These are phyloP conservation scores for Saturnispora dispora DNA, from an alignment of 805 yeast species.

Conservation along the genomic window DNA sequence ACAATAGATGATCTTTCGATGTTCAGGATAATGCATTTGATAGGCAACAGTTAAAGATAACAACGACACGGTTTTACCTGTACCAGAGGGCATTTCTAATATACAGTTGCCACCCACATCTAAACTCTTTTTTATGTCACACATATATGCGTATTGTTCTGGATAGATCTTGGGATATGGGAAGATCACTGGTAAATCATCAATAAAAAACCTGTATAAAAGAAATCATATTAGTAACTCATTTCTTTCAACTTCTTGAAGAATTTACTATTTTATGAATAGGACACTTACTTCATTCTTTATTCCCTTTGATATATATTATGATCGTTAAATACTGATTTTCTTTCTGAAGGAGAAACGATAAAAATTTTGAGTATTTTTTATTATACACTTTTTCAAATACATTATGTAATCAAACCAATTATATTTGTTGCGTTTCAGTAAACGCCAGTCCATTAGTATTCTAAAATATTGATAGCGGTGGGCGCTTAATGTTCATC, in stretches of 20 bases:
- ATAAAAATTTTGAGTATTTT: neutral
- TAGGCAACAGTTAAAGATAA: conserved; percentile 89
- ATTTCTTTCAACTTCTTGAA: neutral
- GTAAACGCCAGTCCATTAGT: neutral
- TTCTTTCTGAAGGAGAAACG: neutral
- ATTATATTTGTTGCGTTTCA: neutral
- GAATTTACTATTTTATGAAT: neutral
- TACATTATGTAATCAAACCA: neutral
- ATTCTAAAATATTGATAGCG: neutral
- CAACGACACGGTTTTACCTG: conserved; percentile 93
- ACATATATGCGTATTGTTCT: conserved; percentile 97
- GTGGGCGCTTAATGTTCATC: too few species aligned
- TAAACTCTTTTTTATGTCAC: conserved; percentile 83
- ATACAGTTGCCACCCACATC: conserved; percentile 97
- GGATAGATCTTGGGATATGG: conserved; percentile 97
- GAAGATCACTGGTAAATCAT: conserved; percentile 89
- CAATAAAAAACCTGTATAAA: conserved; percentile 65
- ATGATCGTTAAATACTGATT: neutral
- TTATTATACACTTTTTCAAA: neutral
- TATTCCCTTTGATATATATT: neutral
- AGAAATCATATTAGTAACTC: conserved; percentile 9
- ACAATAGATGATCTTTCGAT: conserved; percentile 88
- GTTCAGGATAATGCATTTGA: conserved; percentile 89
- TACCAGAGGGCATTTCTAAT: conserved; percentile 98
- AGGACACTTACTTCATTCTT: conserved; percentile 14